phyloP scores from a whole-genome alignment of 495 filamentous ascomycete species.

The Penicillium waksmanii region DNA sequence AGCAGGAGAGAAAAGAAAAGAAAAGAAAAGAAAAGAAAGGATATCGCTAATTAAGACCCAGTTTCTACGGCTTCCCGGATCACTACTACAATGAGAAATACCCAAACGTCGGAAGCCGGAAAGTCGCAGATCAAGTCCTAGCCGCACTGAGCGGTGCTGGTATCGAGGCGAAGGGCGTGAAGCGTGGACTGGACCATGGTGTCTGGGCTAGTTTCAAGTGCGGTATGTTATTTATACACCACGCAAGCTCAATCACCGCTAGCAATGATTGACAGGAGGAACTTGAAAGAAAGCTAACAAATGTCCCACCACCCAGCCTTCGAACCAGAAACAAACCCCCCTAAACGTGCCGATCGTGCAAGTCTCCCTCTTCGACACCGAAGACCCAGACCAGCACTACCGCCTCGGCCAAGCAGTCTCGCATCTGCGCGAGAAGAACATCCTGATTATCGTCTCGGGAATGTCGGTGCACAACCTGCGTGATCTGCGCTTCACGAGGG shows the following conservation, averaged over 20 bases:
- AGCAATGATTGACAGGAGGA: neutral
- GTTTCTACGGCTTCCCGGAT: constrained; percentile 78
- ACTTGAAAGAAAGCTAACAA: neutral
- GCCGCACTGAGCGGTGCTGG: constrained; percentile 57
- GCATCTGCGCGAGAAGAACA: constrained; percentile 68
- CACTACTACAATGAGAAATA: constrained; percentile 65
- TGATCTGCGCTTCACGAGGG: constrained; percentile 55
- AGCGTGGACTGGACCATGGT: constrained; percentile 79
- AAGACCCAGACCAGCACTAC: constrained; percentile 73
- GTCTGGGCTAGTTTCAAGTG: constrained; percentile 76
- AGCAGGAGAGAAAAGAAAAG: no score
- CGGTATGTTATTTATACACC: constrained; percentile 39
- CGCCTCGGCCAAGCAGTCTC: constrained; percentile 70
- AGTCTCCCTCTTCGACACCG: constrained; percentile 71
- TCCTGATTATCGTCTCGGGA: constrained; percentile 77
- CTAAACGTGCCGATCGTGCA: constrained; percentile 79
- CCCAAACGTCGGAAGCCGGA: constrained; percentile 67
- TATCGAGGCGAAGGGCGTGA: constrained; percentile 65
- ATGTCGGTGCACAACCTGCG: constrained; percentile 87
- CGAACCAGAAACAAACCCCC: constrained; percentile 72
- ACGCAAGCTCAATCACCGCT: neutral
- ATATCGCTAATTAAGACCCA: constrained; percentile 20
- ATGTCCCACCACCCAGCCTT: constrained; percentile 52
- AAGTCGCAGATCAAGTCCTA: constrained; percentile 70
- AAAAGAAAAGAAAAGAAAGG: no score